Evolutionary conservation across 768 basidiomycete species (phyloP).

Genomic region (Termitomyces sp.): DNA sequence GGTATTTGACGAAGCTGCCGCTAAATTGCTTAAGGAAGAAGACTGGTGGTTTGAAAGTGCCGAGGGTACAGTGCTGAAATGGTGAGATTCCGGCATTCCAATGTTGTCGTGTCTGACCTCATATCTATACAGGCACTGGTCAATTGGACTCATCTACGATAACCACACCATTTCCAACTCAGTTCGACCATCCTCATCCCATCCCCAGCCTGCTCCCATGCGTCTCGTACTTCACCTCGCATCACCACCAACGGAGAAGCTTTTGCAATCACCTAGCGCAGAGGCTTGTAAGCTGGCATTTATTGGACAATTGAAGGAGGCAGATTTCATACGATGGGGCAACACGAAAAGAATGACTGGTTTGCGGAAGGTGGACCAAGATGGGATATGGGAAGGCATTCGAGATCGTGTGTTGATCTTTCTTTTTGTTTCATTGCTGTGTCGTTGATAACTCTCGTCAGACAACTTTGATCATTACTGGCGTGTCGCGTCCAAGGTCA

Average conservation of each 20-base stretch:
- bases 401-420: slow-evolving; percentile 73
- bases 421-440: not conserved
- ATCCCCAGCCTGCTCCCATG: slow-evolving; percentile 48
- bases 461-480: slow-evolving; percentile 97
- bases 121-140: slow-evolving; percentile 83
- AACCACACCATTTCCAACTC: slow-evolving; percentile 68
- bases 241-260: slow-evolving; percentile 82
- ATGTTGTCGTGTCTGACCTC: slow-evolving; percentile 6
- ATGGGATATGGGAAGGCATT: slow-evolving; percentile 96
- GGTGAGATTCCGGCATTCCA: slow-evolving; percentile 46
- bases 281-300: slow-evolving; percentile 92
- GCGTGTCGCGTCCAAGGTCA: slow-evolving; percentile 90
- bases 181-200: slow-evolving; percentile 43
- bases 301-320: slow-evolving; percentile 95
- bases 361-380: slow-evolving; percentile 87
- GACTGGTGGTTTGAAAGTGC: slow-evolving; percentile 99
- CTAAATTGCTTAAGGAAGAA: slow-evolving; percentile 73
- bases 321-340: slow-evolving; percentile 96
- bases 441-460: slow-evolving; percentile 28
- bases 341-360: slow-evolving; percentile 93
- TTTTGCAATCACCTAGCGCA: slow-evolving; percentile 72
- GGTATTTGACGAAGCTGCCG: slow-evolving; percentile 84
- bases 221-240: slow-evolving; percentile 85
- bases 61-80: slow-evolving; percentile 78
- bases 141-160: slow-evolving; percentile 91